These are phyloP conservation scores for Cruciata laevipes DNA, from an alignment of 257 asterid genomes.

Conservation along the genomic window DNA sequence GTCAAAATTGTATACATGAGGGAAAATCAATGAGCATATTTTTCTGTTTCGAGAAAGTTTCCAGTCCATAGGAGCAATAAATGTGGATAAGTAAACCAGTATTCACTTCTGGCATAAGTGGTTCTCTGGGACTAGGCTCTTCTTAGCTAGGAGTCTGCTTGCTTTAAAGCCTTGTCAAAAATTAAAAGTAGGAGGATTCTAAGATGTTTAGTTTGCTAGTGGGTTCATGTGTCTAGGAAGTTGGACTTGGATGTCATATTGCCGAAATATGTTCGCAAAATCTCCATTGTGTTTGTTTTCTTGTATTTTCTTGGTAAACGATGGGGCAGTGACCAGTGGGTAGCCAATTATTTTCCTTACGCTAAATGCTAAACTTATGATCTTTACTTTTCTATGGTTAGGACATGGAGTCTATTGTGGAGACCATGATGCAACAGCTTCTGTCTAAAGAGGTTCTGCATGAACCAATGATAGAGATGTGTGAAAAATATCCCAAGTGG, in stretches of 20 bases:
- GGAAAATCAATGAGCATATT: too few relatives aligned
- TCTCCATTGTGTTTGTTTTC: background rate
- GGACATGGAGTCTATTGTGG: conserved; percentile 93
- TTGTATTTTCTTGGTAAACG: background rate
- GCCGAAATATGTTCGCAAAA: background rate
- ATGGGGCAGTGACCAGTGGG: background rate
- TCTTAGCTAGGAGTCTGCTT: background rate
- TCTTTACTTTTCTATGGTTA: conserved; percentile 14
- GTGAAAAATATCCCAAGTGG: conserved; percentile 87
- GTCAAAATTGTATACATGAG: too few relatives aligned
- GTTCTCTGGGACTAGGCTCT: background rate
- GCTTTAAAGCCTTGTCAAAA: background rate
- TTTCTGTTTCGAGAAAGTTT: too few relatives aligned
- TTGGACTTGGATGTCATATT: background rate
- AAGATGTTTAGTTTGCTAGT: background rate
- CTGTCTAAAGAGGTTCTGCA: conserved; percentile 88
- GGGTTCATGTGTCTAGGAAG: background rate
- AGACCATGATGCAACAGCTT: conserved; percentile 98
- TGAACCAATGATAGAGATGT: conserved; percentile 96
- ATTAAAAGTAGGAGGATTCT: background rate
- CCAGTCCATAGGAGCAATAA: background rate
- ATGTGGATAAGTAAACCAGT: background rate
- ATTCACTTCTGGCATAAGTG: background rate
- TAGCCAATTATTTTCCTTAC: background rate
- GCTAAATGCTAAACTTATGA: background rate